A percentile compares a stretch with the other conserved stretches of the same genome.
Evolutionary conservation across 1,284 basidiomycete genomes (phyloP).

Genomic region (Rhodotorula sp.): DNA sequence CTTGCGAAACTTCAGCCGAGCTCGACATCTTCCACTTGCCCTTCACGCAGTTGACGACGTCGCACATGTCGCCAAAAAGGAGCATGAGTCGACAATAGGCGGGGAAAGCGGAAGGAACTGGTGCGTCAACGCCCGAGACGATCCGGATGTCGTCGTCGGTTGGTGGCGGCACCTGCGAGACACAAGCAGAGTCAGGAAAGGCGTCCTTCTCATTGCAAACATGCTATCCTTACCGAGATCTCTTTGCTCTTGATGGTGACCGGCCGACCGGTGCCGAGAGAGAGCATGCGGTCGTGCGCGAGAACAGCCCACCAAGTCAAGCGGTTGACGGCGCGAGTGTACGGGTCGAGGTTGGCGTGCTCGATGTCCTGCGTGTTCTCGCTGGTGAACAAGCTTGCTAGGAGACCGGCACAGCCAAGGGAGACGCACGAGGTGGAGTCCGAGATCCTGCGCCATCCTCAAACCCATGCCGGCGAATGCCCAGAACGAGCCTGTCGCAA

Average conservation of each 20-base stretch:
- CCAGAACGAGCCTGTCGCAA: constrained; percentile 1
- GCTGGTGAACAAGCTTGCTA: background rate
- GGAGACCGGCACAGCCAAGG: background rate
- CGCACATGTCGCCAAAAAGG: constrained; percentile 2
- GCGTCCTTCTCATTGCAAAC: background rate
- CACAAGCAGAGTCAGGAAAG: background rate
- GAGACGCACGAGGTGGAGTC: constrained; percentile 2
- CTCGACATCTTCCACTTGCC: background rate
- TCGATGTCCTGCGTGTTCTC: background rate
- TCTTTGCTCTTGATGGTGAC: constrained; percentile 11
- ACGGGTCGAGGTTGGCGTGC: background rate
- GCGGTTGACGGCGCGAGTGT: background rate
- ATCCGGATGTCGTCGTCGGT: constrained; percentile 2
- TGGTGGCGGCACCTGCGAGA: background rate
- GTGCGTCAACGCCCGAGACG: background rate
- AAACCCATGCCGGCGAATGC: constrained; percentile 2
- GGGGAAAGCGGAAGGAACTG: background rate
- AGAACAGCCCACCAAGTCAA: constrained; percentile 10
- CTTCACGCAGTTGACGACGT: constrained; percentile 7
- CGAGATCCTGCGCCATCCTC: constrained; percentile 16
- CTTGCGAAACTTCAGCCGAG: background rate
- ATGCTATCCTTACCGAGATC: background rate
- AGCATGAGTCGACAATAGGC: background rate
- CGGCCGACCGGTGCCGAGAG: background rate
- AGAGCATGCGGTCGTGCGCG: constrained; percentile 3